Conservation (phyloP, 2,329 filamentous ascomycete genomes). For the Ophiostoma himal-ulmi region DNA sequence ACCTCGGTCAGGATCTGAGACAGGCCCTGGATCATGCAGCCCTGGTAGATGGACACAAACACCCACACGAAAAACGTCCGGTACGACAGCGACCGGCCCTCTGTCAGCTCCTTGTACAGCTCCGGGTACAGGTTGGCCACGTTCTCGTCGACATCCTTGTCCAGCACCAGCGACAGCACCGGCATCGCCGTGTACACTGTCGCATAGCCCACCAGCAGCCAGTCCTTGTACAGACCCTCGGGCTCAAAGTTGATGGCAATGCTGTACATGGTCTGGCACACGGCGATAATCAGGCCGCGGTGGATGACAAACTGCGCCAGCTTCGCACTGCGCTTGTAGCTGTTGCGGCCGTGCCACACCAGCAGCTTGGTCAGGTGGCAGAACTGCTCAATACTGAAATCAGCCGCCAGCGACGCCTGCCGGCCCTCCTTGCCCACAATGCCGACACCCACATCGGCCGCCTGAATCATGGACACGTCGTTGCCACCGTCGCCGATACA, state of each 20-base stretch:
- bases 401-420: slow-evolving; percentile 88
- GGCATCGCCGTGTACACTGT: slow-evolving; percentile 92
- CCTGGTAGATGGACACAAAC: slow-evolving; percentile 89
- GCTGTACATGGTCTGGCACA: slow-evolving; percentile 96
- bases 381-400: slow-evolving; percentile 96
- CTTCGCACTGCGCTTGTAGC: slow-evolving; percentile 92
- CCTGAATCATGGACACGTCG: slow-evolving; percentile 98
- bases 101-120: slow-evolving; percentile 94
- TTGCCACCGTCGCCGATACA: slow-evolving; percentile 98
- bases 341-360: slow-evolving; percentile 98
- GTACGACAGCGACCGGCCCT: slow-evolving; percentile 79
- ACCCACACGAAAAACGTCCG: slow-evolving; percentile 97
- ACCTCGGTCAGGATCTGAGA: slow-evolving; percentile 80
- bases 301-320: slow-evolving; percentile 98
- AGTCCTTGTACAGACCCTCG: slow-evolving; percentile 90
- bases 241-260: slow-evolving; percentile 90
- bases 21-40: slow-evolving; percentile 90
- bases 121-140: slow-evolving; percentile 94
- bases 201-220: slow-evolving; percentile 93
- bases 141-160: slow-evolving; percentile 90
- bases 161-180: slow-evolving; percentile 87
- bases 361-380: slow-evolving; percentile 90
- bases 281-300: slow-evolving; percentile 86
- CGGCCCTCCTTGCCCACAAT: slow-evolving; percentile 97
- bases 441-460: slow-evolving; percentile 92